phyloP scores from a whole-genome alignment of 2,329 filamentous ascomycete genomes.

The Colletotrichum higginsianum region DNA sequence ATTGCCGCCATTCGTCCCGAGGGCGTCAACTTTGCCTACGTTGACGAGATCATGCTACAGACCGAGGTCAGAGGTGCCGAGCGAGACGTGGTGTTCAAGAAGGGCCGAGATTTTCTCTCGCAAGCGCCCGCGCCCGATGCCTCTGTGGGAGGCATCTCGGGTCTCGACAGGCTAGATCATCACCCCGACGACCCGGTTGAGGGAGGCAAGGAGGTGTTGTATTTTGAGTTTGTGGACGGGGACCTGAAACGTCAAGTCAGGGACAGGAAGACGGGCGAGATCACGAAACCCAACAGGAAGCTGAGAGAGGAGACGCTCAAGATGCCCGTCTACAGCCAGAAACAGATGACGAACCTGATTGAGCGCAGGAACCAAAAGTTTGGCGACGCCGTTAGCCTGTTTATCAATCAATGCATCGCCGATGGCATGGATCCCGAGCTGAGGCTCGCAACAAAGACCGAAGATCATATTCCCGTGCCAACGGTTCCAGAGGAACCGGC shows the following conservation, averaged over 20 bases:
- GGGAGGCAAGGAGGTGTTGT: slow-evolving; percentile 77
- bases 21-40: slow-evolving; percentile 86
- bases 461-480: slow-evolving; percentile 74
- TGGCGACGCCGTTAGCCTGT: slow-evolving; percentile 79
- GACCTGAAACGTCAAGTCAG: slow-evolving; percentile 87
- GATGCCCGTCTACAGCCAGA: slow-evolving; percentile 93
- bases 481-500: slow-evolving; percentile 58
- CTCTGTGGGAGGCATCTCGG: slow-evolving; percentile 71
- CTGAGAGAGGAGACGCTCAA: slow-evolving; percentile 85
- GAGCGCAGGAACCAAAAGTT: slow-evolving; percentile 93
- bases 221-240: slow-evolving; percentile 94
- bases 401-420: slow-evolving; percentile 80
- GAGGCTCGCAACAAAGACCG: slow-evolving; percentile 71
- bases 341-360: slow-evolving; percentile 90
- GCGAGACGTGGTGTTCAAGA: slow-evolving; percentile 75
- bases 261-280: slow-evolving; percentile 80
- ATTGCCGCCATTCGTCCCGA: slow-evolving; percentile 84
- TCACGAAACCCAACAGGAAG: slow-evolving; percentile 76
- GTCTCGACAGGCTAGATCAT: slow-evolving; percentile 58
- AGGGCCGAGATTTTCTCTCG: slow-evolving; percentile 65
- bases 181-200: slow-evolving; percentile 49
- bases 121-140: slow-evolving; percentile 67
- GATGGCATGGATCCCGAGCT: slow-evolving; percentile 77
- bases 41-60: slow-evolving; percentile 87
- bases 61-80: slow-evolving; percentile 81